Evolutionary conservation across 345 rosid species (phyloP).

Genomic region (Pistacia atlantica): DNA sequence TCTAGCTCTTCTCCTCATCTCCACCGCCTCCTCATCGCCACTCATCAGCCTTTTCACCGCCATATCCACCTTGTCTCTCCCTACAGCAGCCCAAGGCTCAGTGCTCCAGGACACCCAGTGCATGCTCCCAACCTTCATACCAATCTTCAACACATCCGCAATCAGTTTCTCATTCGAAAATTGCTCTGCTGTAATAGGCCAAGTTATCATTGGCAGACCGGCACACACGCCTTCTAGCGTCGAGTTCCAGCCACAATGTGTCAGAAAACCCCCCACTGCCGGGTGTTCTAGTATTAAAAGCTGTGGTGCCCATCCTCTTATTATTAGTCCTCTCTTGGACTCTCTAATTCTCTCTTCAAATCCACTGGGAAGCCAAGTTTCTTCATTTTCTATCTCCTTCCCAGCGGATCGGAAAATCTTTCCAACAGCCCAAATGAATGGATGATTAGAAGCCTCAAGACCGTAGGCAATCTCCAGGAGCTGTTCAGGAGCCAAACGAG

Average conservation of each 20-base stretch:
- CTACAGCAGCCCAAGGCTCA: conserved; percentile 28
- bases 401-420: conserved; percentile 15
- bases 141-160: conserved; percentile 36
- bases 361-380: conserved; percentile 35
- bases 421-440: conserved; percentile 56
- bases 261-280: conserved; percentile 50
- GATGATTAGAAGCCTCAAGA: conserved; percentile 40
- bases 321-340: conserved; percentile 36
- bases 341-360: conserved; percentile 39
- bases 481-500: conserved; percentile 36
- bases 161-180: conserved; percentile 49
- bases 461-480: conserved; percentile 45
- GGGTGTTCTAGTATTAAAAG: conserved; percentile 43
- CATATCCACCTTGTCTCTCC: conserved; percentile 35
- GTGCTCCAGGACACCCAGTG: conserved; percentile 34
- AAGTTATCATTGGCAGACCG: conserved; percentile 50
- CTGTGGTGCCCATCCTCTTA: conserved; percentile 63
- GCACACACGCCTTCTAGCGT: conserved; percentile 38
- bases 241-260: conserved; percentile 62
- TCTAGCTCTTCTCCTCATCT: conserved; percentile 39
- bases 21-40: conserved; percentile 32
- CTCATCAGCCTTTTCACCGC: conserved; percentile 40
- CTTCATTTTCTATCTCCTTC: conserved; percentile 16
- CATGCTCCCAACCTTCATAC: conserved; percentile 42
- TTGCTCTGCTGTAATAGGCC: conserved; percentile 46